Base-by-base conservation (phyloP, 768 basidiomycete species). In the Tremella yokohamensis region DNA sequence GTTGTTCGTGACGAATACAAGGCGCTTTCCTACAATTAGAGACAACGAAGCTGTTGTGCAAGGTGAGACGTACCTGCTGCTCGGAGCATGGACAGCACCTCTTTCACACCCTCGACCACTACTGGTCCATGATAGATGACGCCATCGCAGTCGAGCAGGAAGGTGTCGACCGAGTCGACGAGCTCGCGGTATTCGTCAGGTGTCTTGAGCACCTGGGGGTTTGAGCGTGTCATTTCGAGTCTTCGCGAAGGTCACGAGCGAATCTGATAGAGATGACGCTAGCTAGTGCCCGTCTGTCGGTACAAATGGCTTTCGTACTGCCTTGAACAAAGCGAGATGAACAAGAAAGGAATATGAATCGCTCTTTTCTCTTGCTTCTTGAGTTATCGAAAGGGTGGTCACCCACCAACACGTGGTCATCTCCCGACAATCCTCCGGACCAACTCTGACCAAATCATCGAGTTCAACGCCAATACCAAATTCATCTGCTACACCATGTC, bases 1-100 rank as follows among this genome's bases (percentile, higher is more conserved):
- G 74, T 98, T 99, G 79, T 99, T 99, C 16, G 93, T 97, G 51
- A 96, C 92, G 71, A 98, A 98, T 9, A 97, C 78, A 29, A 96
- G 79, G 59, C 84, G 82, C 81, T 90, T 97, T 72, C 82, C 90
- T 90, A 55, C 18, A 38, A 1, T 16, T 1, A 49, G 40, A 50
- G 53, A 48, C 1, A 15, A 42, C 15, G 11, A 18, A 37, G 38
- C 24, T 50, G n/a, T 11, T 34, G 1, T 45, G 18, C 7, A 42
- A 29, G 15, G 1, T 49, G 8, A 49, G 18, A 26, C 88, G 69
- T 77, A 89, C 90, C 86, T 75, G 81, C 81, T 58, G 80, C 80
- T 61, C 92, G 83, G 64, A 96, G 79, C 58, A 86, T 78, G 49
- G 81, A 78, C 63, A 97, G 80, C 18, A 90, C 89, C 45, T 90